Base-by-base conservation (phyloP, 139 green algal genomes). In the Spirogloea muscicola region DNA sequence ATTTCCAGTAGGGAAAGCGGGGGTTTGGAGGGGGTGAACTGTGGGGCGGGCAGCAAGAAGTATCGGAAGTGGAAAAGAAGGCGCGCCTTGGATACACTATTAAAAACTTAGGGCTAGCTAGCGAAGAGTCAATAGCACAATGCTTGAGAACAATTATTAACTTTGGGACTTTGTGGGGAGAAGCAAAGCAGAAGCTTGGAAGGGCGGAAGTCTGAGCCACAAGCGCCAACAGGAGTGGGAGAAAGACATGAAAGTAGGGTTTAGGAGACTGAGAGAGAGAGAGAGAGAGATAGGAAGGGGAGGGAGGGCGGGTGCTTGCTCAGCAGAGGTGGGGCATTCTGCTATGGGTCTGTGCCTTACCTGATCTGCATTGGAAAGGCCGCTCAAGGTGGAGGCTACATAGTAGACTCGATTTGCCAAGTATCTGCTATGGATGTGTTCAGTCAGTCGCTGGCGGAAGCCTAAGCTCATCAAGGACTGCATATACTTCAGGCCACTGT, bases 371-470 rank as follows among this genome's bases (percentile, higher is more conserved):
- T 91, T 86, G 16, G 90, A 95, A 31, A 98, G 84, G 49, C 87
- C 87, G 27, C 93, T 89, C 34, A 97, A 87, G 2, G 86, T 91
- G 46, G 81, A 87, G 3, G 93, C 93, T 0, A 89, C 87, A 71
- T 97, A 98, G 86, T 97, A 98, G 4, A 87, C 88, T 10, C 88
- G 82, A 87, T 96, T 94, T 49, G 82, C 74, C 79, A 93, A 31
- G 87, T 97, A 97, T 59, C 81, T 55, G 7, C 78, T 58, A 72
- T 98, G 93, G 58, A 97, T 85, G 73, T 90, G 75, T 49, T 86
- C 76, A 1, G 88, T 94, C 34, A 93, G 79, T 6, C 87, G 80
- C 21, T 79, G 10, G 2, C 79, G 48, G 55, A 84, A 93, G 38
- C 72, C 63, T 21, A 93, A 66, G 73, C 91, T 88, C 42, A 98